Evolutionary conservation across 768 basidiomycete genomes (phyloP), one percentile per base, ranked within the genome.

Genomic region (Hericium erinaceus): DNA sequence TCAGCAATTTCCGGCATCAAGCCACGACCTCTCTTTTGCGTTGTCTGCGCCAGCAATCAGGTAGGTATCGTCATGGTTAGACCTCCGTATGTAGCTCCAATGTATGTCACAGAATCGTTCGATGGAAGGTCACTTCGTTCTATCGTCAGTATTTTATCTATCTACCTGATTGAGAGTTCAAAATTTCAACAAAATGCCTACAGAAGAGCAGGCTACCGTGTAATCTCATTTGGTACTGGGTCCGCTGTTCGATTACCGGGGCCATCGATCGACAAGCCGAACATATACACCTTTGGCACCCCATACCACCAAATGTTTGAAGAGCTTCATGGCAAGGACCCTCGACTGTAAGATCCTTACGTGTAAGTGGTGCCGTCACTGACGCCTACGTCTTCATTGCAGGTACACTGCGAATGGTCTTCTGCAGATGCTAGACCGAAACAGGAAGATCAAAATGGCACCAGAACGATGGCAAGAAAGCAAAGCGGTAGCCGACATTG

Each of bases 31-130:
- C 68, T 97, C 49, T 98, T 98, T 74, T 98, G 97, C 67, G 92
- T 99, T 9, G 97, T 98, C 37, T 99, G 97, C 68, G 95, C 97
- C n/a, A 98, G 93, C 67, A 99, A 99, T 68, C 92, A 98, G 76
- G 95, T 90, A 69, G 59, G 82, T 73, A 37, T 28, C 39, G n/a
- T 24, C 26, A 33, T 44, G 20, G 37, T 48, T 15, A 13, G 15
- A 3, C 18, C 5, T 15, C 20, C 51, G 44, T 12, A 60, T n/a
- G 4, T 16, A 3, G 40, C 52, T 22, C 50, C 55, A 22, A 56
- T 44, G 46, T 52, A 52, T n/a, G 9, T 51, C 58, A 57, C 53
- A 97, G 94, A 97, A 97, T 68, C 86, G 95, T 51, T 95, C 94
- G 1, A 99, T 99, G 97, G 97, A 98, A 73, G 97, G 92, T 0